A percentile compares a stretch with the other conserved stretches of the same genome.
Conservation (phyloP, 148 eudicot genomes). For the Rhododendron simsii region DNA sequence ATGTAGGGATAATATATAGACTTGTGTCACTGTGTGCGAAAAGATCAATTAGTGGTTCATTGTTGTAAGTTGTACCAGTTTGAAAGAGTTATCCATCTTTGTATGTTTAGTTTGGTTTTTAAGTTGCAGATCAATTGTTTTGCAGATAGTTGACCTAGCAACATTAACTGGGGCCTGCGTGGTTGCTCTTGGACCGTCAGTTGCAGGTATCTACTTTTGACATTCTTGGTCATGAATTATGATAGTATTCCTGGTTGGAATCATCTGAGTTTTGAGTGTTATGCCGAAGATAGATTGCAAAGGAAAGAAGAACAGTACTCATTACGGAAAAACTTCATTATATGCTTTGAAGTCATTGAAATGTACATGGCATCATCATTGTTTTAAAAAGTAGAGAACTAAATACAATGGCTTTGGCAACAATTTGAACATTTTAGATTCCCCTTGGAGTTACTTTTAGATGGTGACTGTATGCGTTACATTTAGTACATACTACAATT, state of each 20-base stretch:
- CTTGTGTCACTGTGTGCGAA: background rate
- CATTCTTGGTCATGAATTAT: constrained; percentile 2
- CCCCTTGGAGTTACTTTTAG: background rate
- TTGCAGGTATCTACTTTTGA: constrained; percentile 62
- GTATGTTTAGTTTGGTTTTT: background rate
- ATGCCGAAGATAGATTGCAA: background rate
- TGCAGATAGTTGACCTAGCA: constrained; percentile 91
- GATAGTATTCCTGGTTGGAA: background rate
- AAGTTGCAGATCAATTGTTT: constrained; percentile 2
- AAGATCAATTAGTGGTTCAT: background rate
- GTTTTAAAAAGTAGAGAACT: background rate
- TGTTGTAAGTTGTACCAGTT: background rate
- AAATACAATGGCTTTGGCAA: background rate
- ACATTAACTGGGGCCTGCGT: constrained; percentile 87
- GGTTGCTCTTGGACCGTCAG: constrained; percentile 88
- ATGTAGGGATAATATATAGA: background rate
- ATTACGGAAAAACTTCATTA: background rate
- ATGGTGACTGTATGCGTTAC: background rate
- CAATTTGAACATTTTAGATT: background rate
- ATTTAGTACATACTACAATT: background rate
- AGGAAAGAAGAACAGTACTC: background rate
- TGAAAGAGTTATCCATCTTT: background rate
- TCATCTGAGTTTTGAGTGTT: background rate
- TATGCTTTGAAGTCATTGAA: background rate
- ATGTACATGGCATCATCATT: background rate